Evolutionary conservation across 768 basidiomycete genomes (phyloP).

Genomic region (Agrocybe pediades): DNA sequence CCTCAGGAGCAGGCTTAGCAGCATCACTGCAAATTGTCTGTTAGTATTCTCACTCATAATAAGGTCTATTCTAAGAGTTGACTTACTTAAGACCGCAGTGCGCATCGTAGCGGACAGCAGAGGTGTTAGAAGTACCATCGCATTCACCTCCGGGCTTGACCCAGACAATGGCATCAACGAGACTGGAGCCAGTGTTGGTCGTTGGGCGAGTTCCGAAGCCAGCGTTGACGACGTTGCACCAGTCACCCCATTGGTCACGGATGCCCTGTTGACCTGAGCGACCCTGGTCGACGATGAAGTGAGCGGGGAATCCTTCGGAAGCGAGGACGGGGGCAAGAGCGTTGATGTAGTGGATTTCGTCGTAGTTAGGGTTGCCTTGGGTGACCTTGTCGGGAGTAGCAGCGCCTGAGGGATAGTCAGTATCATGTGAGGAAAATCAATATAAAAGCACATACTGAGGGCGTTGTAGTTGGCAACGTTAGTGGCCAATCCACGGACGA

Average conservation of each 20-base stretch:
- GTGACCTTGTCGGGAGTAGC: conserved; percentile 61
- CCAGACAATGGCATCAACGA: conserved; percentile 66
- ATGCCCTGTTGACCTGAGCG: conserved; percentile 66
- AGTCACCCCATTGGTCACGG: conserved; percentile 63
- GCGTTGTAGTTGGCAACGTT: conserved; percentile 53
- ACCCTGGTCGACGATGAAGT: conserved; percentile 70
- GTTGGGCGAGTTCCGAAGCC: conserved; percentile 66
- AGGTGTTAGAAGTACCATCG: conserved; percentile 61
- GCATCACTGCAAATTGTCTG: conserved; percentile 42
- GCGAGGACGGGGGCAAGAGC: conserved; percentile 50
- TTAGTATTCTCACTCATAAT: conserved; percentile 4
- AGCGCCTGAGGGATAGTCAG: conserved; percentile 40
- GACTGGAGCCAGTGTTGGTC: conserved; percentile 49
- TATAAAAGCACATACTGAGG: conserved; percentile 25
- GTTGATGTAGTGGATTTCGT: conserved; percentile 61
- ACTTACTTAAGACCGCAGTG: conserved; percentile 51
- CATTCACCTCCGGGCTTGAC: conserved; percentile 71
- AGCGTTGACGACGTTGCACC: conserved; percentile 68
- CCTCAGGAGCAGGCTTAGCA: conserved; percentile 56
- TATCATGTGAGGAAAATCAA: conserved; percentile 16
- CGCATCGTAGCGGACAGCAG: conserved; percentile 52
- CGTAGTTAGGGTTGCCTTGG: conserved; percentile 59
- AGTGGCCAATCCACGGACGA: conserved; percentile 64
- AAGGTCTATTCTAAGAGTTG: not conserved
- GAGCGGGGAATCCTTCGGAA: conserved; percentile 50